Percentiles rank a stretch among this genome's conserved stretches.
Conservation (phyloP, 1,139 yeast species). For the Diutina catenulata region DNA sequence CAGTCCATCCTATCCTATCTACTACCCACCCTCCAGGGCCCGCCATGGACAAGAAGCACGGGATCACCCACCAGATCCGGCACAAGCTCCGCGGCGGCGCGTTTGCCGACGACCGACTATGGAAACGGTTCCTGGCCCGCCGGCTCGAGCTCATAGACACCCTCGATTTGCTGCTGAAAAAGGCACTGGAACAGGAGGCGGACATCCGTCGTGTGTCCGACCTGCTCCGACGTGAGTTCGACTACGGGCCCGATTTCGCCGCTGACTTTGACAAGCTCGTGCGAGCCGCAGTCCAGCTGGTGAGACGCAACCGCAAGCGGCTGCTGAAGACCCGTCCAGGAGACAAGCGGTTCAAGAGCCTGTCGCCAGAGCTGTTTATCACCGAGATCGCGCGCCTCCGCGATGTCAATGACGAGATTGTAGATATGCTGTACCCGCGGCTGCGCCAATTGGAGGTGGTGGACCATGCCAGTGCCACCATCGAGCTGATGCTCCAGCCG, state of each 20-base stretch:
- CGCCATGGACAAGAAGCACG: conserved; percentile 17
- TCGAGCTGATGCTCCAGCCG: conserved; percentile 3
- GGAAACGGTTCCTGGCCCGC: conserved; percentile 86
- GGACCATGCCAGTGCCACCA: conserved; percentile 4
- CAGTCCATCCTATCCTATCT: too few relatives aligned
- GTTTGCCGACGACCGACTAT: conserved; percentile 67
- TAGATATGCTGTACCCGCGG: neutral
- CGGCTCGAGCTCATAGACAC: conserved; percentile 81
- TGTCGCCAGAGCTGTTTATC: neutral
- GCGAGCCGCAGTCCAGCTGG: conserved; percentile 78
- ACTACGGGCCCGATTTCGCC: conserved; percentile 44
- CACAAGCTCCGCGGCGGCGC: conserved; percentile 35
- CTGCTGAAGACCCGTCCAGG: conserved; percentile 7
- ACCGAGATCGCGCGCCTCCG: conserved; percentile 2
- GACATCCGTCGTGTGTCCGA: conserved; percentile 71
- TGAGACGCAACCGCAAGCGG: conserved; percentile 32
- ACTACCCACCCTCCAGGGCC: too few relatives aligned
- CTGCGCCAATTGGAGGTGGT: neutral
- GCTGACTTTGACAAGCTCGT: conserved; percentile 82
- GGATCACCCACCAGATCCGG: conserved; percentile 74
- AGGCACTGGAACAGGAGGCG: conserved; percentile 88
- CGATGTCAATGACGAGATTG: neutral
- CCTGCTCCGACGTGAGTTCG: conserved; percentile 63
- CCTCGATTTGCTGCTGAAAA: conserved; percentile 59
- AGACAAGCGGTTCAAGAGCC: neutral